These are phyloP conservation scores for Acidomyces sp. DNA, from an alignment of 495 filamentous ascomycete species.

Conservation along the genomic window DNA sequence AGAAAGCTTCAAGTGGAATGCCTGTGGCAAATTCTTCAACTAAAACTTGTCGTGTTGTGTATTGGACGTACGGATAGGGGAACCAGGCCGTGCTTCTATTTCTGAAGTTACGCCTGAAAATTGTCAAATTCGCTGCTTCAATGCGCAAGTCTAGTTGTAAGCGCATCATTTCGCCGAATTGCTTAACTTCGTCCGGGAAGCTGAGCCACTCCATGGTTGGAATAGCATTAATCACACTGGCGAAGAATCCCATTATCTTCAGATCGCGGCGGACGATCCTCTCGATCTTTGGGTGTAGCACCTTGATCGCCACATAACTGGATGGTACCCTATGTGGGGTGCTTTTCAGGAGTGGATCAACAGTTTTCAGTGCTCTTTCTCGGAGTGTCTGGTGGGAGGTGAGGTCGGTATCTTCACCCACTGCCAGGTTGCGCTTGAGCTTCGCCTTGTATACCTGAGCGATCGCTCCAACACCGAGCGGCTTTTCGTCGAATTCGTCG, in stretches of 20 bases:
- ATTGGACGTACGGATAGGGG: slow-evolving; percentile 82
- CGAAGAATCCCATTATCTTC: slow-evolving; percentile 89
- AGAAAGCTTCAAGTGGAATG: slow-evolving; percentile 77
- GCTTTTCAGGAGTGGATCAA: slow-evolving; percentile 75
- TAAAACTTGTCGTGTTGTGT: slow-evolving; percentile 80
- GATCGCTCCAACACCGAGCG: slow-evolving; percentile 89
- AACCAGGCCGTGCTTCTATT: slow-evolving; percentile 87
- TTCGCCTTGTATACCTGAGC: slow-evolving; percentile 97
- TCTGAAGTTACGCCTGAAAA: slow-evolving; percentile 85
- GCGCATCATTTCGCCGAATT: slow-evolving; percentile 98
- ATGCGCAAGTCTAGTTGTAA: slow-evolving; percentile 92
- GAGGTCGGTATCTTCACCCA: slow-evolving; percentile 43
- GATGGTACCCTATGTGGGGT: slow-evolving; percentile 77
- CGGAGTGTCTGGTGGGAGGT: slow-evolving; percentile 42
- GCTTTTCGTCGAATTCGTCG: slow-evolving; percentile 85
- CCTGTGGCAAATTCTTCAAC: slow-evolving; percentile 95
- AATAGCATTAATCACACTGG: slow-evolving; percentile 66
- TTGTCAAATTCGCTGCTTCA: slow-evolving; percentile 75
- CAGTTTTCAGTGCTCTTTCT: slow-evolving; percentile 60
- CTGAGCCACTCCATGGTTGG: slow-evolving; percentile 98
- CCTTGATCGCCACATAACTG: slow-evolving; percentile 89
- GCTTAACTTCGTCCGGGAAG: slow-evolving; percentile 81
- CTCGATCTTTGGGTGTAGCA: slow-evolving; percentile 85
- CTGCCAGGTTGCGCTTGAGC: slow-evolving; percentile 65
- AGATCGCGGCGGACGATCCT: slow-evolving; percentile 78